phyloP scores from a whole-genome alignment of 179 eudicot genomes.

The Spinacia oleracea region DNA sequence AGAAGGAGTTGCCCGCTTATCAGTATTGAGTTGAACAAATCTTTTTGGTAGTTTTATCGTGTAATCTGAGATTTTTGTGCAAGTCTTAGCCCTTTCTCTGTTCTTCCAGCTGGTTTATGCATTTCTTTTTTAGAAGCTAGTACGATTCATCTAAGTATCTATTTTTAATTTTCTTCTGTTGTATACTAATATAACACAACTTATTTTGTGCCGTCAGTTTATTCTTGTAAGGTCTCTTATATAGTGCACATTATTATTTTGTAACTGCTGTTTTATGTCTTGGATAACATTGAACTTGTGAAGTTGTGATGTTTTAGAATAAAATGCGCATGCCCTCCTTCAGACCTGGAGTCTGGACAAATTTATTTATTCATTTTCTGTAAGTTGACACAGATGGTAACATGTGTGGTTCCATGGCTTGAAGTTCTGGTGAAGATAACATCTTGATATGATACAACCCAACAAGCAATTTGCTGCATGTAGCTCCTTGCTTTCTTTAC shows the following conservation, averaged over 20 bases:
- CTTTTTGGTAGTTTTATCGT: neutral
- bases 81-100: neutral
- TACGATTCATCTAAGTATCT: neutral
- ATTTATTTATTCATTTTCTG: neutral
- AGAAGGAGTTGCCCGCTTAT: neutral
- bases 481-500: neutral
- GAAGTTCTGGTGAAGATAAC: neutral
- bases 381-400: neutral
- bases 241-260: no score
- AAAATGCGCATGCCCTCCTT: neutral
- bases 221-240: neutral
- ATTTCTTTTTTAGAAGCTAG: neutral
- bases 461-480: neutral
- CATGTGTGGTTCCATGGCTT: neutral
- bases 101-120: neutral
- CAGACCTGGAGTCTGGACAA: neutral
- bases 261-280: neutral
- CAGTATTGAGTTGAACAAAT: neutral
- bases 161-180: neutral
- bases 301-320: neutral
- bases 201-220: neutral
- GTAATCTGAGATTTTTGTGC: neutral
- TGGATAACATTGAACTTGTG: neutral
- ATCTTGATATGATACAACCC: neutral
- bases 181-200: neutral